phyloP scores from a whole-genome alignment of 495 filamentous ascomycete genomes.

The Lophiostoma macrostomum region DNA sequence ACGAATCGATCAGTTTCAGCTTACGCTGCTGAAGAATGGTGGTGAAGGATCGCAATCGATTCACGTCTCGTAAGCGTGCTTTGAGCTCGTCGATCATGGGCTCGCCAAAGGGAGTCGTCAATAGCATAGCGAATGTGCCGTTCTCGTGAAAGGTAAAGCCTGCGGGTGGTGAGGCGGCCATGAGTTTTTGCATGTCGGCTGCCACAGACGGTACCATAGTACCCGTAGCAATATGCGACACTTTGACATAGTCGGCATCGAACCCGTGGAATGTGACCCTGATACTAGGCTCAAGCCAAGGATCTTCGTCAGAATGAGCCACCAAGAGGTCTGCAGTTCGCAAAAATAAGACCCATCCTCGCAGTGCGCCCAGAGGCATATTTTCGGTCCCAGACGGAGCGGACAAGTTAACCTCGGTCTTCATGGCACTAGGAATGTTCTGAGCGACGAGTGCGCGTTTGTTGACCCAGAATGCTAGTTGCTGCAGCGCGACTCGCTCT shows the following conservation, averaged over 20 bases:
- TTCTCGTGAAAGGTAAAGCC: conserved; percentile 58
- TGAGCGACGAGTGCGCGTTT: conserved; percentile 1
- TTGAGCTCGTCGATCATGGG: conserved; percentile 53
- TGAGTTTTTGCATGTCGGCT: conserved; percentile 38
- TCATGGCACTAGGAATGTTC: background rate
- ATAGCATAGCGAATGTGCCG: conserved; percentile 58
- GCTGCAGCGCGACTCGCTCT: conserved; percentile 9
- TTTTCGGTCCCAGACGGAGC: background rate
- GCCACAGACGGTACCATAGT: conserved; percentile 11
- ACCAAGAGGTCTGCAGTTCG: conserved; percentile 7
- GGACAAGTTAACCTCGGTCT: background rate
- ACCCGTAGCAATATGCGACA: conserved; percentile 19
- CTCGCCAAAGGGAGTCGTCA: conserved; percentile 57
- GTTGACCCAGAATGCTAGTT: conserved; percentile 11
- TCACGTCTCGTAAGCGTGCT: conserved; percentile 57
- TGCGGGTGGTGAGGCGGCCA: conserved; percentile 52
- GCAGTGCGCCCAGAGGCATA: background rate
- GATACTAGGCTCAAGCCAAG: conserved; percentile 9
- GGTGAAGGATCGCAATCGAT: conserved; percentile 63
- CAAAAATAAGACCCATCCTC: conserved; percentile 14
- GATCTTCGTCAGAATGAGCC: conserved; percentile 7
- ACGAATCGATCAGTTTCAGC: conserved; percentile 53
- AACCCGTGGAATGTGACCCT: conserved; percentile 19
- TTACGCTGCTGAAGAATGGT: conserved; percentile 55
- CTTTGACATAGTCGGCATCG: background rate